Conservation (phyloP, 192 early-diverging fungal genomes). For the Helicostylum pulchrum region DNA sequence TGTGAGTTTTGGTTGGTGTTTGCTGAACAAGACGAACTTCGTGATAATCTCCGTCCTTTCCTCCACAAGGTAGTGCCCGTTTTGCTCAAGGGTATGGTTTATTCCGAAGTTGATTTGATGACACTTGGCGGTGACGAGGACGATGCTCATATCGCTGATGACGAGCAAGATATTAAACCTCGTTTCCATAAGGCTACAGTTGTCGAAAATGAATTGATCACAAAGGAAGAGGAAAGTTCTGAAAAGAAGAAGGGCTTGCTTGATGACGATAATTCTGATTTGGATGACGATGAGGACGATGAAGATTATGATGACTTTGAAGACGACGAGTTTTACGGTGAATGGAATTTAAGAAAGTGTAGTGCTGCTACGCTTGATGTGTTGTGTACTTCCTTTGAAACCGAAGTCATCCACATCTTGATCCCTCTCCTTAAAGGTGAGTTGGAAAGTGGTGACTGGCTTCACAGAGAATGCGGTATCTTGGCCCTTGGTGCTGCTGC, state of each 20-base stretch:
- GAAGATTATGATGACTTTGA: slow-evolving; percentile 84
- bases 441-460: slow-evolving; percentile 85
- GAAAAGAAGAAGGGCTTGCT: slow-evolving; percentile 6
- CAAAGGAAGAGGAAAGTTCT: slow-evolving; percentile 9
- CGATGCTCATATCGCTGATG: slow-evolving; percentile 85
- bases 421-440: slow-evolving; percentile 83
- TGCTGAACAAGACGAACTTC: slow-evolving; percentile 86
- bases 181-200: slow-evolving; percentile 83
- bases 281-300: slow-evolving; percentile 77
- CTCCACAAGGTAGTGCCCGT: slow-evolving; percentile 83
- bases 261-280: slow-evolving; percentile 26
- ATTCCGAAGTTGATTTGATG: slow-evolving; percentile 87
- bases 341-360: slow-evolving; percentile 99
- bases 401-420: slow-evolving; percentile 78
- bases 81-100: slow-evolving; percentile 93
- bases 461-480: slow-evolving; percentile 90
- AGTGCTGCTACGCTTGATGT: slow-evolving; percentile 95
- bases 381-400: slow-evolving; percentile 83
- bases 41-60: slow-evolving; percentile 66
- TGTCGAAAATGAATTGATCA: slow-evolving; percentile 53
- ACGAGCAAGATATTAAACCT: slow-evolving; percentile 91
- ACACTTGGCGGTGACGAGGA: slow-evolving; percentile 77
- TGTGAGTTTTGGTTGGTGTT: slow-evolving; percentile 99
- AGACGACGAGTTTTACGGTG: slow-evolving; percentile 78
- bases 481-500: slow-evolving; percentile 97